Evolutionary conservation across 352 stramenopile genomes (phyloP).

Genomic region (Phytophthora quininea): DNA sequence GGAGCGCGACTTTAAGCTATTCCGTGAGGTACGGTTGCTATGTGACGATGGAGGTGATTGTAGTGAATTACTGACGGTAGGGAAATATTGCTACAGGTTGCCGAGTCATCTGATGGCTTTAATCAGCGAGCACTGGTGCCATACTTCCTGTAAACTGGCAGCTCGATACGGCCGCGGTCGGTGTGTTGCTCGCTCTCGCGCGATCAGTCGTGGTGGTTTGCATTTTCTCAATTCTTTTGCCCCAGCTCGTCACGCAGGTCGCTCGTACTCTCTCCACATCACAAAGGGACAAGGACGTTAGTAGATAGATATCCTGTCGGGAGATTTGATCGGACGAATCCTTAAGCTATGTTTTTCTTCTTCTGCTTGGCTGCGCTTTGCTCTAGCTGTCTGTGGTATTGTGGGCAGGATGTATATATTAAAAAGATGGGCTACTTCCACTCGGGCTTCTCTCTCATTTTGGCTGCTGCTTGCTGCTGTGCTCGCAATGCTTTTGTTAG

Average conservation of each 20-base stretch:
- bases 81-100: conserved; percentile 65
- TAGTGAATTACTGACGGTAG: no score
- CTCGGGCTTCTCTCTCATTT: conserved; percentile 58
- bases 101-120: conserved; percentile 83
- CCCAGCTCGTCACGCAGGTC: conserved; percentile 26
- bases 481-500: conserved; percentile 72
- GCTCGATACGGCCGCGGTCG: conserved; percentile 12
- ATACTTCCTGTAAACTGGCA: conserved; percentile 84
- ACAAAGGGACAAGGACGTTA: conserved; percentile 50
- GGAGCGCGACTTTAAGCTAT: conserved; percentile 88
- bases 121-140: conserved; percentile 79
- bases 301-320: conserved; percentile 45
- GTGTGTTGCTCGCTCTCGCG: conserved; percentile 15
- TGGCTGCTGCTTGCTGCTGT: conserved; percentile 50
- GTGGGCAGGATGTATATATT: no score
- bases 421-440: conserved; percentile 78
- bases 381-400: no score
- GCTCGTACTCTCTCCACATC: conserved; percentile 41
- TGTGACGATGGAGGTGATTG: no score
- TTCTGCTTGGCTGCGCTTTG: conserved; percentile 17
- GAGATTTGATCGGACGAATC: conserved; percentile 37
- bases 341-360: conserved; percentile 44
- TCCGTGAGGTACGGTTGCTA: no score
- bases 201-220: conserved; percentile 13
- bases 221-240: conserved; percentile 35